Conservation (phyloP, 805 yeast genomes). For the Saitoella complicata region DNA sequence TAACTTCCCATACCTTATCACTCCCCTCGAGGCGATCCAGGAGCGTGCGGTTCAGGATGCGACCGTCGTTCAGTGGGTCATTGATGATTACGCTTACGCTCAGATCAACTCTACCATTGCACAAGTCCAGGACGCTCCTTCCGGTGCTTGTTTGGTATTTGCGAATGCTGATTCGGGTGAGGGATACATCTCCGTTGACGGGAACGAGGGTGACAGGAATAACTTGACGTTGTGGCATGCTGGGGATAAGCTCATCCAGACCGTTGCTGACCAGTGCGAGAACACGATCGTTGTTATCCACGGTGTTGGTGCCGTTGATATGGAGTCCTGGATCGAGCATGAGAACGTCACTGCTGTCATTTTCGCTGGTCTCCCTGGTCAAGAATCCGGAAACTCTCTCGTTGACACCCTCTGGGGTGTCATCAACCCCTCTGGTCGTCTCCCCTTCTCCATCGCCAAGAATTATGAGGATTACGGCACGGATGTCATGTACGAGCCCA, state of each 20-base stretch:
- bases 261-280: constrained; percentile 32
- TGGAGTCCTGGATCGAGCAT: constrained; percentile 40
- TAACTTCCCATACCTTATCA: constrained; percentile 37
- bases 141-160: constrained; percentile 31
- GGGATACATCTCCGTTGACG: constrained; percentile 41
- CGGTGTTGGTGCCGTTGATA: constrained; percentile 42
- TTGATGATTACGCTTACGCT: constrained; percentile 32
- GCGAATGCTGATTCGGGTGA: constrained; percentile 43
- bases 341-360: constrained; percentile 44
- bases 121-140: constrained; percentile 24
- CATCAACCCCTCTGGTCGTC: constrained; percentile 43
- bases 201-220: constrained; percentile 41
- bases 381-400: constrained; percentile 37
- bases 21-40: constrained; percentile 42
- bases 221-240: constrained; percentile 40
- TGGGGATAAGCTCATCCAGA: constrained; percentile 37
- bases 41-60: constrained; percentile 30
- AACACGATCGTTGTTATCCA: constrained; percentile 45
- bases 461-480: constrained; percentile 32
- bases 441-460: constrained; percentile 49
- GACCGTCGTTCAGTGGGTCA: constrained; percentile 29
- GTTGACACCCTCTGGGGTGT: constrained; percentile 46
- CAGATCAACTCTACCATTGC: constrained; percentile 31
- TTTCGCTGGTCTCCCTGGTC: constrained; percentile 42
- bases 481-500: constrained; percentile 17